A percentile compares a stretch with the other conserved stretches of the same genome.
Conservation (phyloP, 2,329 filamentous ascomycete species). For the Immersiporthe knoxdaviesiana region DNA sequence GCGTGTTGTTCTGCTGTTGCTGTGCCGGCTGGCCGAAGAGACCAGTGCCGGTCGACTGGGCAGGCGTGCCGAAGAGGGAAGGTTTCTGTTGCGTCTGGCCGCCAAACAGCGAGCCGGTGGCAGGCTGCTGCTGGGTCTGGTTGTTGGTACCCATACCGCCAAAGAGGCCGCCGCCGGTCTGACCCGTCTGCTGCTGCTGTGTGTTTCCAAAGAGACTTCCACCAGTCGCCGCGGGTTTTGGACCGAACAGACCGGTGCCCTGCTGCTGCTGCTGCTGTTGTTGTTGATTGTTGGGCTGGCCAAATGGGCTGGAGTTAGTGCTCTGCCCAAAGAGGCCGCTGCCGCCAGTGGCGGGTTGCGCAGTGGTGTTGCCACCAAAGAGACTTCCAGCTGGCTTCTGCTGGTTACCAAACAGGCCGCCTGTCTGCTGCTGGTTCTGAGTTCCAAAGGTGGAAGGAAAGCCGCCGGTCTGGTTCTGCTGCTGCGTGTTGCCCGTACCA, state of each 20-base stretch:
- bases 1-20: conserved; percentile 35
- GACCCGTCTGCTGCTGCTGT: conserved; percentile 41
- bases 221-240: conserved; percentile 45
- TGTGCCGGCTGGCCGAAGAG: conserved; percentile 58
- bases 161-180: conserved; percentile 55
- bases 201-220: conserved; percentile 55
- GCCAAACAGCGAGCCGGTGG: conserved; percentile 51
- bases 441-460: conserved; percentile 10
- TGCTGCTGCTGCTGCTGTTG: conserved; percentile 27
- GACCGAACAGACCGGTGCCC: conserved; percentile 47
- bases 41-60: conserved; percentile 49
- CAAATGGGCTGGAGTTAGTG: conserved; percentile 38
- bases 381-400: conserved; percentile 35
- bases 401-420: conserved; percentile 33
- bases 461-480: conserved; percentile 5
- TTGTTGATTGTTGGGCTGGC: conserved; percentile 30
- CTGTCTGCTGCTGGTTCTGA: conserved; percentile 16
- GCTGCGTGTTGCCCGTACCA: conserved; percentile 18
- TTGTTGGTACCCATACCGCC: conserved; percentile 44
- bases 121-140: conserved; percentile 44
- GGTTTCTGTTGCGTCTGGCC: conserved; percentile 58
- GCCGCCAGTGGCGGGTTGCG: conserved; percentile 38
- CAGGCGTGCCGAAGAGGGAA: conserved; percentile 54
- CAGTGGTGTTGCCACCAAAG: conserved; percentile 39
- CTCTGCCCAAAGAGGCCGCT: conserved; percentile 44